These are phyloP conservation scores for Cercospora berteroae DNA, from an alignment of 2,329 filamentous ascomycete genomes.

Conservation along the genomic window DNA sequence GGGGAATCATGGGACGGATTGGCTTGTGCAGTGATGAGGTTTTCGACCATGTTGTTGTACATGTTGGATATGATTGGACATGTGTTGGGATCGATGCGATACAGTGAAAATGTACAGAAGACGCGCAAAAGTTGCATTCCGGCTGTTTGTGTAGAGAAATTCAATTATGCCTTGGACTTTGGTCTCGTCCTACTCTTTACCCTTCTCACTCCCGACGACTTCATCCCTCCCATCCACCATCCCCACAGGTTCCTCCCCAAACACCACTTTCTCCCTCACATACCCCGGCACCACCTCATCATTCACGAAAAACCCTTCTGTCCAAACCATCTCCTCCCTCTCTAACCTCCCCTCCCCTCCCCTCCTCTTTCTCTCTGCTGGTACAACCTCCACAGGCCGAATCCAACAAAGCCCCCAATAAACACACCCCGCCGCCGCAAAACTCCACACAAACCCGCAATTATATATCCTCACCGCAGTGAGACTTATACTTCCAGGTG, in stretches of 20 bases:
- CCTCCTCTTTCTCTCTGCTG: conserved; percentile 7
- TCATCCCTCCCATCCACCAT: neutral
- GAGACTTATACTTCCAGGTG: conserved; percentile 20
- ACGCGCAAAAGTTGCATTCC: no score
- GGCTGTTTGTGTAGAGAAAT: no score
- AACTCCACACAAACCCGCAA: conserved; percentile 26
- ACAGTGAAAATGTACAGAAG: no score
- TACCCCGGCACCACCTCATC: conserved; percentile 25
- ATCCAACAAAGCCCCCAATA: conserved; percentile 22
- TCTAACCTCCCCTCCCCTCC: conserved; percentile 13
- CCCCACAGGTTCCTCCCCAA: conserved; percentile 18
- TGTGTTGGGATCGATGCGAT: no score
- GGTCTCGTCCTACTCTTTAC: neutral
- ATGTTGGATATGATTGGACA: no score
- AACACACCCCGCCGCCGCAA: conserved; percentile 17
- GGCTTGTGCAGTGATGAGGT: conserved; percentile 22
- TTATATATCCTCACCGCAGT: conserved; percentile 28
- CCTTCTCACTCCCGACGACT: neutral
- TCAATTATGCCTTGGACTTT: no score
- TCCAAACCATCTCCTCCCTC: conserved; percentile 26
- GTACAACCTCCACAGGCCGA: conserved; percentile 27
- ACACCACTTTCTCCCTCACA: conserved; percentile 18
- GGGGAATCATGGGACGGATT: conserved; percentile 22
- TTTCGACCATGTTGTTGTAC: no score
- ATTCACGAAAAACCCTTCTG: conserved; percentile 27